Evolutionary conservation across 305 asterid species (phyloP), one percentile per base, ranked within the genome.

Genomic region (Petunia hybrid): DNA sequence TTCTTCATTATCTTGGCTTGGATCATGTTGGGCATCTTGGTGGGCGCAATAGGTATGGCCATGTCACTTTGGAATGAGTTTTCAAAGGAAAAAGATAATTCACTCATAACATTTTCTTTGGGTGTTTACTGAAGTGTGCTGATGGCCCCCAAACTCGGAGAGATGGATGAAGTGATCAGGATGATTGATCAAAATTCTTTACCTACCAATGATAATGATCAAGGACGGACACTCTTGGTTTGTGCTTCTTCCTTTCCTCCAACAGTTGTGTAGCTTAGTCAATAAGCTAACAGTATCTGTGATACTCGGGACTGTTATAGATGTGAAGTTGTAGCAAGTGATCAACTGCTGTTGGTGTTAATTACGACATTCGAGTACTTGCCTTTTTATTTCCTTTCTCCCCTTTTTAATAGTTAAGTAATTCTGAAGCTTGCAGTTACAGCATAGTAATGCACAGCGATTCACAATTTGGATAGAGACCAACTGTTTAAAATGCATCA

Each of bases 1-100:
- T 89, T 90, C 98, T 95, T 82, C 98, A 95, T 85, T 95, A 92
- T 90, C 98, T 95, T 88, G 98, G 98, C 81, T 76, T 95, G 92
- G 98, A 95, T 85, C 98, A 95, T 80, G 95, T 92, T 87, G 98
- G 98, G 76, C 98, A 95, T 80, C 91, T 84, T 82, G 98, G 97
- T 12, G 98, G 98, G 65, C 97, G 98, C 85, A 89, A 85, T 80
- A 93, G 96, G 98, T 92, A 83, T 60, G 51, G 35, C 31, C 60
- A 4, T 81, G 81, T 82, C 45, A 59, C 16, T 55, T 84, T 84
- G 76, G 35, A 53, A 12, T 13, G 64, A 64, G 75, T 13, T 62
- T 53, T 56, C 35, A 8, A 80, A 39, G 31, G 36, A 73, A 14
- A 53, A 73, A 51, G 13, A 36, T 66, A 59, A 42, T 56, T 1